These are phyloP conservation scores for Ogataea nakhonphanomensis DNA, from an alignment of 805 yeast genomes.

Conservation along the genomic window DNA sequence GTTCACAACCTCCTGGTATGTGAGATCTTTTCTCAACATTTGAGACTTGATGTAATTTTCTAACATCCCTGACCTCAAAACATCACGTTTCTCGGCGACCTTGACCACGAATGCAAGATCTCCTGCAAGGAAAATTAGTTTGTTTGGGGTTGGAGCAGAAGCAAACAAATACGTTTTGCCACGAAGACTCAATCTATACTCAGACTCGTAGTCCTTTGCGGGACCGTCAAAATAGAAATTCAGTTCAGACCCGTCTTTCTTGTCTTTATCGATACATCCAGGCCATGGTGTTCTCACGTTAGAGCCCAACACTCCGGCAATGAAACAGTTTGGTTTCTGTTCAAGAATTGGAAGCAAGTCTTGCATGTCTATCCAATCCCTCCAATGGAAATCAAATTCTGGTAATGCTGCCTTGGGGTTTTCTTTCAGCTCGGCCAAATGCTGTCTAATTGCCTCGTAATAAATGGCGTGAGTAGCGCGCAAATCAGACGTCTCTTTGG, in stretches of 20 bases:
- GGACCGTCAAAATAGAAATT: constrained; percentile 27
- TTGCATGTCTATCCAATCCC: constrained; percentile 51
- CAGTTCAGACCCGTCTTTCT: constrained; percentile 19
- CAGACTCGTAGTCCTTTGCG: constrained; percentile 34
- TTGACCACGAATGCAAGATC: constrained; percentile 39
- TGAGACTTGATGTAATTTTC: constrained; percentile 33
- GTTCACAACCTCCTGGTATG: constrained; percentile 30
- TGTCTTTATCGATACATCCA: constrained; percentile 34
- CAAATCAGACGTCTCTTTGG: constrained; percentile 34
- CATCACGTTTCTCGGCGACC: constrained; percentile 30
- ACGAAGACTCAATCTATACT: constrained; percentile 36
- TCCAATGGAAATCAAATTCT: constrained; percentile 48
- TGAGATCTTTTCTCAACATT: constrained; percentile 16
- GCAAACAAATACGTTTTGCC: constrained; percentile 42
- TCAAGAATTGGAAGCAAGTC: constrained; percentile 36
- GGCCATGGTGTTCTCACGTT: constrained; percentile 40
- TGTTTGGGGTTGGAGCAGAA: constrained; percentile 44
- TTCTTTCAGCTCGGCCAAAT: constrained; percentile 23
- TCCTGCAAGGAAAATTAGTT: constrained; percentile 39
- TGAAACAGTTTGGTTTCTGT: constrained; percentile 41
- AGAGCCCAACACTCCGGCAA: constrained; percentile 43
- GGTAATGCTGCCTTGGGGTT: constrained; percentile 33
- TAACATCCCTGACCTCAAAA: constrained; percentile 34
- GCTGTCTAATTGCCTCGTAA: constrained; percentile 32
- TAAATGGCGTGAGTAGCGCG: constrained; percentile 35